Percentiles rank a stretch among this genome's conserved stretches.
These are phyloP conservation scores for Scheffersomyces parashehatae DNA, from an alignment of 1,139 yeast species.

Conservation along the genomic window DNA sequence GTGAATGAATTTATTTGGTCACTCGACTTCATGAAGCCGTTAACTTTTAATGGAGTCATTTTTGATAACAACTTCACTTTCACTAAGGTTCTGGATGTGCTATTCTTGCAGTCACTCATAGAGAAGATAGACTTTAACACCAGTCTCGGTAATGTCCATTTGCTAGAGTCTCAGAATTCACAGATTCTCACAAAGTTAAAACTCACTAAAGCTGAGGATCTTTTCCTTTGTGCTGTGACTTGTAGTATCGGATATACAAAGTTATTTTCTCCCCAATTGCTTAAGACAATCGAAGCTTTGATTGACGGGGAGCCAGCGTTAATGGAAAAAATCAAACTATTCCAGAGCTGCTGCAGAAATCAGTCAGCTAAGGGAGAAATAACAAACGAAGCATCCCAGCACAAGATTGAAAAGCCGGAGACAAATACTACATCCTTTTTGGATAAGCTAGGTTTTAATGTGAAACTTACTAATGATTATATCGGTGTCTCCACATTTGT, in stretches of 20 bases:
- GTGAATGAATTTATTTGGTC: constrained; percentile 13
- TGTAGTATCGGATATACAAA: constrained; percentile 37
- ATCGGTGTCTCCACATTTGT: constrained; percentile 35
- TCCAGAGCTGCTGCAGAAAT: not conserved
- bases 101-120: constrained; percentile 19
- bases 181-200: constrained; percentile 25
- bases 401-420: constrained; percentile 1
- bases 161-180: constrained; percentile 34
- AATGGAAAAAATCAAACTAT: not conserved
- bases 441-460: constrained; percentile 22
- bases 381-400: not conserved
- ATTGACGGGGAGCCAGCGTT: constrained; percentile 4
- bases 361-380: not conserved
- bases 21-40: constrained; percentile 14
- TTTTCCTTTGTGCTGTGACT: constrained; percentile 18
- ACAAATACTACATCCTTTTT: not conserved
- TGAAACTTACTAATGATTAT: constrained; percentile 35
- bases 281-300: constrained; percentile 19
- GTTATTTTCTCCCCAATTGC: constrained; percentile 29
- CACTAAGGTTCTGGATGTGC: constrained; percentile 14
- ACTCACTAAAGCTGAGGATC: constrained; percentile 13
- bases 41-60: constrained; percentile 15
- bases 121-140: constrained; percentile 21
- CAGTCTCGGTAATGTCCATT: constrained; percentile 10
- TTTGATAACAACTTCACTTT: constrained; percentile 18